Base-by-base conservation (phyloP, 129 eudicot genomes). In the Silybum marianum region DNA sequence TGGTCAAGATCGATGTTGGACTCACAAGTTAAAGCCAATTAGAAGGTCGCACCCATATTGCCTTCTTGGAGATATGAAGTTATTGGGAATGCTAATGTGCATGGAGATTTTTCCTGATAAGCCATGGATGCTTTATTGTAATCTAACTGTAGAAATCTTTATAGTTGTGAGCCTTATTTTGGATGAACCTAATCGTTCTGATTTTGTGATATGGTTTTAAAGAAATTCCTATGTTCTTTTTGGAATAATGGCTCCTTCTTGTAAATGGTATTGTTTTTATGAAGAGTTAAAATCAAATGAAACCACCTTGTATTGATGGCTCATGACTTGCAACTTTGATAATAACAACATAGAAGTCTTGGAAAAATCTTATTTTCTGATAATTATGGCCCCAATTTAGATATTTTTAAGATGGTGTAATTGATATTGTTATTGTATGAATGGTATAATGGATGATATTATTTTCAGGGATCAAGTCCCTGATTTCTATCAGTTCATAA, bases 251-350 rank as follows among this genome's bases (percentile, higher is more conserved):
- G 63, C 63, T 54, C 22, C 63, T 16, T 54, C 63, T 16, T 54
- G 21, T 54, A 54, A 54, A 54, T 54, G 63, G 63, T 54, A 54
- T 54, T 54, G 63, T 18, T 54, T 54, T 54, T 54, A 54, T 54
- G 63, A 54, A 54, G 22, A 54, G 21, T 54, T 54, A 8, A 4
- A 54, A 16, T 54, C 0, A 54, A 54, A 54, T 54, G 22, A 54
- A 54, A 54, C 63, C 63, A 54, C 63, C 63, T 54, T 54, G 63
- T 54, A 54, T 54, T 54, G 63, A 54, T 54, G 63, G 63, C 63
- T 54, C 63, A 16, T 54, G 63, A 16, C 22, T 54, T 18, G 7
- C 22, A 54, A 54, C 63, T 54, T 16, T 54, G 63, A 54, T 5
- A 9, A 54, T 54, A 54, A 54, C 63, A 54, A 54, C 19, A 54